Evolutionary conservation across 73 alveolate species (phyloP).

Genomic region (Tetrahymena elliotti): DNA sequence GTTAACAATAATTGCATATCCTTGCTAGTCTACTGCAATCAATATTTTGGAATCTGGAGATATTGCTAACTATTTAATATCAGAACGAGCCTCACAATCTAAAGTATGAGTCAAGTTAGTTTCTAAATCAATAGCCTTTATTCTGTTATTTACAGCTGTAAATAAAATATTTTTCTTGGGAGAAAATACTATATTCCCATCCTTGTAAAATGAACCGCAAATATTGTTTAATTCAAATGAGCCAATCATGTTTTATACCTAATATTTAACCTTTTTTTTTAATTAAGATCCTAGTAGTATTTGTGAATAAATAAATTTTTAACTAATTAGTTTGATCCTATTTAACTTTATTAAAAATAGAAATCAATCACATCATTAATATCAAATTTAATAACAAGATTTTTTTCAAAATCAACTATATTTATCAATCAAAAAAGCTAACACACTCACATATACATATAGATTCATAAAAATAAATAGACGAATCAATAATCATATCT

Average conservation of each 20-base stretch:
- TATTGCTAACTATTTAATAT: background rate
- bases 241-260: background rate
- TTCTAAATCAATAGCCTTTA: background rate
- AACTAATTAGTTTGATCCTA: background rate
- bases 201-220: background rate
- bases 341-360: background rate
- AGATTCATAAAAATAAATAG: no score
- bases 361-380: background rate
- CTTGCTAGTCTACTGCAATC: background rate
- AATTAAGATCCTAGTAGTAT: background rate
- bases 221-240: background rate
- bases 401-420: background rate
- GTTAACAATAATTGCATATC: background rate
- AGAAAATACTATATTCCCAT: background rate
- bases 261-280: background rate
- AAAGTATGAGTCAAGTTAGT: background rate
- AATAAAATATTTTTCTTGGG: background rate
- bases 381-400: background rate
- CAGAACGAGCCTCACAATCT: background rate
- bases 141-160: background rate
- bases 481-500: background rate
- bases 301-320: background rate
- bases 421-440: background rate
- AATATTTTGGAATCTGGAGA: background rate
- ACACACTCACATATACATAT: background rate